Conservation (phyloP, 305 asterid species). For the Nicotiana rustica region DNA sequence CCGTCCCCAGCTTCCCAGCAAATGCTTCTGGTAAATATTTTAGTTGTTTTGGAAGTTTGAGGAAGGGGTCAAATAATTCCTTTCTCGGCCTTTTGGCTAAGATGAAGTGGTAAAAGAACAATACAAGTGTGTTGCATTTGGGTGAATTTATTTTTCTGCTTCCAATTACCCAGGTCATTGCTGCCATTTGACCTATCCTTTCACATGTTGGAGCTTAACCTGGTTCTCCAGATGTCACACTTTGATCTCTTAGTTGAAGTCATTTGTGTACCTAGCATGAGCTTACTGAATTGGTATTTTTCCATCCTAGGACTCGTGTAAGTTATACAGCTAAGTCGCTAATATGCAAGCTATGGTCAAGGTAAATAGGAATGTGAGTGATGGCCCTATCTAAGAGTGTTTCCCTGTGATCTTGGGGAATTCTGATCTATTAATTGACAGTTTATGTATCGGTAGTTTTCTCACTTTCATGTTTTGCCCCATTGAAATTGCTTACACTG, state of each 20-base stretch:
- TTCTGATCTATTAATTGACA: not conserved
- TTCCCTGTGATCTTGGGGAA: not conserved
- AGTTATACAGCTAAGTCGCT: not conserved
- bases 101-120: not conserved
- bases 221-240: not conserved
- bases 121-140: not conserved
- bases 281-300: not conserved
- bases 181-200: not conserved
- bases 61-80: not conserved
- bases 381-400: not conserved
- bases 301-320: not conserved
- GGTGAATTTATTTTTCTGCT: not conserved
- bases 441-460: not conserved
- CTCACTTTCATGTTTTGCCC: slow-evolving; percentile 2
- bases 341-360: not conserved
- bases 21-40: not conserved
- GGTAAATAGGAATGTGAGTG: not conserved
- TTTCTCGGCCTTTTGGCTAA: not conserved
- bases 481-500: not conserved
- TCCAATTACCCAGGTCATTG: slow-evolving; percentile 10
- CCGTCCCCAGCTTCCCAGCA: no score
- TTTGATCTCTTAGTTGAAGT: not conserved
- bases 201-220: not conserved
- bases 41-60: not conserved
- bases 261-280: not conserved